phyloP scores from a whole-genome alignment of 2,329 filamentous ascomycete species.

The Hypoxylon sp. region DNA sequence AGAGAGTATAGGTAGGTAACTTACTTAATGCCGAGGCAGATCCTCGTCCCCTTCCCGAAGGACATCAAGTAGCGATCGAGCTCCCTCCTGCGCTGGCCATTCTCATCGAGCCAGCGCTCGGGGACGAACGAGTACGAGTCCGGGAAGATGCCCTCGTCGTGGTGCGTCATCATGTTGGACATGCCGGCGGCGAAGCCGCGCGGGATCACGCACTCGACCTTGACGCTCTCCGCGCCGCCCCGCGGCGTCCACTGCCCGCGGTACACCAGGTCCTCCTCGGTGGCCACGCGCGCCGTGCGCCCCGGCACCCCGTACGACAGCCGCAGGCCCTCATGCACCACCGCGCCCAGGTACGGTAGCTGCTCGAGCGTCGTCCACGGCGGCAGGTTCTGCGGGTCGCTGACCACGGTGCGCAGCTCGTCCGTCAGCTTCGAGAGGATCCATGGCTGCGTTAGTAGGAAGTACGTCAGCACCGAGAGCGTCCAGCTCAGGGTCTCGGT shows the following conservation, averaged over 20 bases:
- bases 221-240: background rate
- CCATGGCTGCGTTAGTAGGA: constrained; percentile 54
- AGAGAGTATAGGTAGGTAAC: constrained; percentile 12
- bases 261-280: constrained; percentile 43
- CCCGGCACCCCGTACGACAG: constrained; percentile 42
- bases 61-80: constrained; percentile 41
- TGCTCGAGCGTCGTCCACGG: constrained; percentile 45
- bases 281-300: constrained; percentile 39
- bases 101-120: constrained; percentile 47
- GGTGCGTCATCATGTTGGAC: constrained; percentile 38
- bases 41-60: constrained; percentile 48
- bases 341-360: constrained; percentile 44
- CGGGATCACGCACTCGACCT: constrained; percentile 43
- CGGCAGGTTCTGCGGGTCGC: constrained; percentile 32
- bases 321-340: constrained; percentile 46
- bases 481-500: constrained; percentile 57
- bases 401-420: constrained; percentile 52
- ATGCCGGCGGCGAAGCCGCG: constrained; percentile 45
- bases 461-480: constrained; percentile 55
- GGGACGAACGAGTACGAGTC: constrained; percentile 44
- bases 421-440: constrained; percentile 52
- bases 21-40: constrained; percentile 50
- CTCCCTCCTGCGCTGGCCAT: constrained; percentile 19
- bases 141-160: constrained; percentile 45
- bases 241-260: constrained; percentile 19